Conservation (phyloP, 1,284 basidiomycete species). For the Papiliotrema fonsecae region DNA sequence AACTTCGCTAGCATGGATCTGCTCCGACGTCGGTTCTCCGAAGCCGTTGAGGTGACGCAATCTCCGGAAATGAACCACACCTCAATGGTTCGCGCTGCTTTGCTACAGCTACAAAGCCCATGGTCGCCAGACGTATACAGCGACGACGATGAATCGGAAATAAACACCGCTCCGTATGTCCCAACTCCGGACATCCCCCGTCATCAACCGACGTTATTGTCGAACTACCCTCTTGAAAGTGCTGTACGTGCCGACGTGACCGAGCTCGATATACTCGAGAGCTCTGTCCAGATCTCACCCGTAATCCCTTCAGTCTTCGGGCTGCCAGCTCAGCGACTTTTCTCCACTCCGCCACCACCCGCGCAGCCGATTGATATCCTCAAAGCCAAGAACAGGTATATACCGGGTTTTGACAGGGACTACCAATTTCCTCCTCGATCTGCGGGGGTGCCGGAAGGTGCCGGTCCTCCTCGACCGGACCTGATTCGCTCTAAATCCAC, state of each 20-base stretch:
- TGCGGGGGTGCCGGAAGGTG: conserved; percentile 19
- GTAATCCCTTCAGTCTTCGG: not conserved
- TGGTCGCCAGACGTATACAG: conserved; percentile 11
- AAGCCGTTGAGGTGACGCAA: conserved; percentile 29
- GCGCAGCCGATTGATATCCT: conserved; percentile 14
- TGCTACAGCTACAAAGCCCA: conserved; percentile 24
- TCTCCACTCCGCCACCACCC: conserved; percentile 24
- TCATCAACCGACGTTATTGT: conserved; percentile 13
- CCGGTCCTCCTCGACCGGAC: conserved; percentile 17
- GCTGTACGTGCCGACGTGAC: conserved; percentile 13
- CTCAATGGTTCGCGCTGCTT: conserved; percentile 12
- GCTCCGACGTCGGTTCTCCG: conserved; percentile 27
- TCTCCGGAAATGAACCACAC: conserved; percentile 4
- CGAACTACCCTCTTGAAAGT: conserved; percentile 27
- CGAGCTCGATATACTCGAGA: conserved; percentile 9
- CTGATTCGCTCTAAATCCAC: conserved; percentile 17
- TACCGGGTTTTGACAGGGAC: conserved; percentile 8
- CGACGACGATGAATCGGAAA: conserved; percentile 24
- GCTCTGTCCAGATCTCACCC: conserved; percentile 5
- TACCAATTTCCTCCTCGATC: conserved; percentile 14
- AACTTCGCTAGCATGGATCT: conserved; percentile 24
- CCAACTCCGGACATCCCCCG: conserved; percentile 23
- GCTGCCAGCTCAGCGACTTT: not conserved
- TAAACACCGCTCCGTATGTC: conserved; percentile 23
- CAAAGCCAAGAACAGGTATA: conserved; percentile 10